Evolutionary conservation across 2,329 filamentous ascomycete species (phyloP).

Genomic region (Tolypocladium sp.): DNA sequence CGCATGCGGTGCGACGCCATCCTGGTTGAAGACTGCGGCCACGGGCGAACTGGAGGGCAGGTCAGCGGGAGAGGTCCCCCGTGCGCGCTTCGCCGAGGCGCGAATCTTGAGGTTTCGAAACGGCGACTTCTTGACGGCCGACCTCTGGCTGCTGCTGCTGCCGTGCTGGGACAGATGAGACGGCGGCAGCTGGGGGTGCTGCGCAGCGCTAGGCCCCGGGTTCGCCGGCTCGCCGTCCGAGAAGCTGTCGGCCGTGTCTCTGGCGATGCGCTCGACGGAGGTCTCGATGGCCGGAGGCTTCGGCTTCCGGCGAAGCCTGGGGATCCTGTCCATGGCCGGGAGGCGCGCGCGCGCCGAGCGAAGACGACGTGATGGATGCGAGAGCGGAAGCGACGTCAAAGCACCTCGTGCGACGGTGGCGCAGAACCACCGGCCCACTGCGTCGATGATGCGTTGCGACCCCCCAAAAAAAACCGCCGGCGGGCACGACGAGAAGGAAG

Average conservation of each 20-base stretch:
- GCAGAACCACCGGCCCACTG: not conserved
- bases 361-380: not conserved
- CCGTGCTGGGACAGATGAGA: not conserved
- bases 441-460: not conserved
- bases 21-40: conserved; percentile 25
- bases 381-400: not conserved
- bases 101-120: conserved; percentile 37
- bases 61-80: conserved; percentile 28
- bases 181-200: conserved; percentile 7
- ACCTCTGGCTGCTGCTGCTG: not conserved
- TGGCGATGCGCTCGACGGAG: conserved; percentile 23
- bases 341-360: not conserved
- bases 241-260: conserved; percentile 16
- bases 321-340: conserved; percentile 29
- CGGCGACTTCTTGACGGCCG: conserved; percentile 23
- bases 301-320: conserved; percentile 33
- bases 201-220: not conserved
- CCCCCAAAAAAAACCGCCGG: not conserved
- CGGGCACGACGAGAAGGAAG: not conserved
- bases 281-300: conserved; percentile 34
- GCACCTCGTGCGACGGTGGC: not conserved
- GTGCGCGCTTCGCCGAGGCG: conserved; percentile 36
- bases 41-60: conserved; percentile 17
- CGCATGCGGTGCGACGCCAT: conserved; percentile 17
- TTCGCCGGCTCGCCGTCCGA: conserved; percentile 12